Base-by-base conservation (phyloP, 768 basidiomycete genomes). In the Lactifluus rugatus region DNA sequence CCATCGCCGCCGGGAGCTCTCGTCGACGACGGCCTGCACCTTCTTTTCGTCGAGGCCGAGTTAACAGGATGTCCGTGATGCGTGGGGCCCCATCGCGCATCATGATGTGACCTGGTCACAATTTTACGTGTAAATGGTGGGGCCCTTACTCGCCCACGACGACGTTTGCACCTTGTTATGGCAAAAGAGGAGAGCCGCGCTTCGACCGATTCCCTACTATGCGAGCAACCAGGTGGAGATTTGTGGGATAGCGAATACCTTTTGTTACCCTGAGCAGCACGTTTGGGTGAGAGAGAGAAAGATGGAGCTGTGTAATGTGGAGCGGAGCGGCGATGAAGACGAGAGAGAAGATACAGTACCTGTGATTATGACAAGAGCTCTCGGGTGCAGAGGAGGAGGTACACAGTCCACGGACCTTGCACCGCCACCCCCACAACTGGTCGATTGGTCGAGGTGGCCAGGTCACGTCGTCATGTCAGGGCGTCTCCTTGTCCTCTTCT, bases 321-420 rank as follows among this genome's bases (percentile, higher is more conserved):
- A 36, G 36, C 58, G 58, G 58, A 60, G 50, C 56, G 54, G 48
- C 54, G 57, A 52, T 36, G 26, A 28, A n/a, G 31, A 32, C 17
- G n/a, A 41, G n/a, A n/a, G n/a, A n/a, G n/a, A n/a, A n/a, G n/a
- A n/a, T n/a, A 36, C 71, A 80, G 65, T 66, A 84, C 88, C 89
- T 50, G 90, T 93, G 66, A 93, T 84, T 68, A 93, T 90, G 16
- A 87, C 89, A 8, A 91, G 89, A 66, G 92, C 86, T 6, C 83
- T 87, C 5, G 28, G 28, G 28, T 31, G 5, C 9, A 6, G 52
- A 48, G 28, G 57, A 65, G 2, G 72, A 61, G 34, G 13, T n/a
- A n/a, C n/a, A n/a, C n/a, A 4, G 34, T 13, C 13, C 2, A 13
- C 23, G 37, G 23, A 11, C 13, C 39, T 32, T 7, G 52, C 48